Evolutionary conservation across 257 asterid species (phyloP).

Genomic region (Nicotiana tabacum): DNA sequence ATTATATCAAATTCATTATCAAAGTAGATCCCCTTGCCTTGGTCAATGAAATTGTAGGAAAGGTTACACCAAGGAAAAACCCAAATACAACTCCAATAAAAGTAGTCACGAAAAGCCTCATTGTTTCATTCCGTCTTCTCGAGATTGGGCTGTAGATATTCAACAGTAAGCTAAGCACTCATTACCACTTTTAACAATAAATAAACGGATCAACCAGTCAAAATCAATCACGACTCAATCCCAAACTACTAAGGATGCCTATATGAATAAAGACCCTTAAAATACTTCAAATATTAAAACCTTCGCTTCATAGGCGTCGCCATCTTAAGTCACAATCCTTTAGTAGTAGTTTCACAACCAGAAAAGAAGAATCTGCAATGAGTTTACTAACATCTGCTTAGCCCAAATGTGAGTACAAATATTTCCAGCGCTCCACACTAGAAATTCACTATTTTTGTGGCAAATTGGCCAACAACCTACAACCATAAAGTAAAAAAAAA

Average conservation of each 20-base stretch:
- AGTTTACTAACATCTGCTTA: neutral
- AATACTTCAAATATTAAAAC: slow-evolving; percentile 3
- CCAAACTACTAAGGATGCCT: neutral
- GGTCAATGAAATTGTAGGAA: slow-evolving; percentile 56
- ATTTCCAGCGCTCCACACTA: neutral
- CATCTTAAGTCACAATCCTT: slow-evolving; percentile 29
- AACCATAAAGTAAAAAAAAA: neutral
- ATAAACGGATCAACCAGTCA: neutral
- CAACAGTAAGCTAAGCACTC: slow-evolving; percentile 10
- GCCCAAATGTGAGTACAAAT: neutral
- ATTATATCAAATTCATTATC: neutral
- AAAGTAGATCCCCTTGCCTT: slow-evolving; percentile 47
- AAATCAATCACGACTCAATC: neutral
- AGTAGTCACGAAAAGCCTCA: slow-evolving; percentile 72
- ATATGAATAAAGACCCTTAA: neutral
- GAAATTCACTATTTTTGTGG: neutral
- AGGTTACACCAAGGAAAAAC: slow-evolving; percentile 84
- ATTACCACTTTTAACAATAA: neutral
- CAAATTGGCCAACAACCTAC: neutral
- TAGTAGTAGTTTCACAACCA: neutral
- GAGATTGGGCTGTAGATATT: slow-evolving; percentile 36
- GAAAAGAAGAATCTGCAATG: slow-evolving; percentile 15
- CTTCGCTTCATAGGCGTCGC: slow-evolving; percentile 34
- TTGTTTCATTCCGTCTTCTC: slow-evolving; percentile 64
- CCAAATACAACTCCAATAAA: slow-evolving; percentile 71